A percentile compares a stretch with the other conserved stretches of the same genome.
phyloP scores from a whole-genome alignment of 2,329 filamentous ascomycete genomes.

The Hymenoscyphus albidus region DNA sequence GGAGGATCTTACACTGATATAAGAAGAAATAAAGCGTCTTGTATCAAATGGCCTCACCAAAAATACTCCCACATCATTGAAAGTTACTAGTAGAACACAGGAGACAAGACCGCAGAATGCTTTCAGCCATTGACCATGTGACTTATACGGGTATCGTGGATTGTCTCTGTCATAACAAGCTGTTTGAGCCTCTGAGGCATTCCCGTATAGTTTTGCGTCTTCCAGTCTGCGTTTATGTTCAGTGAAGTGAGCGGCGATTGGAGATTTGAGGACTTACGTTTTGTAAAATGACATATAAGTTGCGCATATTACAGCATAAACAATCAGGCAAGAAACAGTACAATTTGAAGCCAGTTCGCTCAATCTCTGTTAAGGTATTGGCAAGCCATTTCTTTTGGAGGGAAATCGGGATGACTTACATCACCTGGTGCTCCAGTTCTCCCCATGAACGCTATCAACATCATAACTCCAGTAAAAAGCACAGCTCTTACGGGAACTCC shows the following conservation, averaged over 20 bases:
- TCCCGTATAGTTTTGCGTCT: slow-evolving; percentile 39
- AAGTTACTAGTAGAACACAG: slow-evolving; percentile 36
- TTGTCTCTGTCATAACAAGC: slow-evolving; percentile 37
- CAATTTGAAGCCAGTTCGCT: slow-evolving; percentile 39
- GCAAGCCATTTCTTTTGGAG: background rate
- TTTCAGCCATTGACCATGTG: slow-evolving; percentile 40
- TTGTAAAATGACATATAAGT: slow-evolving; percentile 40
- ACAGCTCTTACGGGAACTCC: slow-evolving; percentile 41
- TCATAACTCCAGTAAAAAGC: slow-evolving; percentile 38
- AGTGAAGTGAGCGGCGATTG: background rate
- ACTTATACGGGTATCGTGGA: slow-evolving; percentile 39
- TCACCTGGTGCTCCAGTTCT: slow-evolving; percentile 37
- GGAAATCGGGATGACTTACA: slow-evolving; percentile 27
- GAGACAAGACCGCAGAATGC: slow-evolving; percentile 36
- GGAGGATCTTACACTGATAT: slow-evolving; percentile 38
- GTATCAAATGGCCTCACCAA: slow-evolving; percentile 37
- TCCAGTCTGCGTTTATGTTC: slow-evolving; percentile 32
- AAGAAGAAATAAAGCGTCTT: slow-evolving; percentile 39
- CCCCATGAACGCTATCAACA: slow-evolving; percentile 40
- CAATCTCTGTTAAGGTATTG: slow-evolving; percentile 33
- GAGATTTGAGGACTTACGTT: slow-evolving; percentile 30
- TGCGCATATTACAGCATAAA: slow-evolving; percentile 40
- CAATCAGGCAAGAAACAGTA: slow-evolving; percentile 40
- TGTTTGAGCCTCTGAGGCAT: slow-evolving; percentile 38
- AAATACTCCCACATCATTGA: slow-evolving; percentile 38